Evolutionary conservation across 441 rosid species (phyloP).

Genomic region (Capsella rubella): DNA sequence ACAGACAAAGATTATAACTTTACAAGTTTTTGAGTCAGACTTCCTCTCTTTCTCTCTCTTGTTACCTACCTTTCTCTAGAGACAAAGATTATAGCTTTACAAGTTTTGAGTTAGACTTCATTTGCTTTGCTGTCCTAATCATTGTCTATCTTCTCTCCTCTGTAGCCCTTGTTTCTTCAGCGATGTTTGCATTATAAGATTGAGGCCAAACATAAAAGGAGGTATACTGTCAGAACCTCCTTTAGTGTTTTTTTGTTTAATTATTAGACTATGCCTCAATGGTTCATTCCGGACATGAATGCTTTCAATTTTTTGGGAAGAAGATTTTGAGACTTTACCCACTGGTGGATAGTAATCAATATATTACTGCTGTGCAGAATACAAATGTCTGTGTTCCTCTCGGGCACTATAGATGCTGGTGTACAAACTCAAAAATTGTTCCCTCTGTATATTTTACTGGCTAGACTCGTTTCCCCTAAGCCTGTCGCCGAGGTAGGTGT

Average conservation of each 20-base stretch:
- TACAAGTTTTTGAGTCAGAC: not conserved
- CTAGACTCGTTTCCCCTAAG: slow-evolving; percentile 71
- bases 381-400: slow-evolving; percentile 71
- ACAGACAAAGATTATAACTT: not conserved
- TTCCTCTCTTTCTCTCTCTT: slow-evolving; percentile 13
- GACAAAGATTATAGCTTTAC: not conserved
- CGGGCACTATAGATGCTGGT: slow-evolving; percentile 59
- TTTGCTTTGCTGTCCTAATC: slow-evolving; percentile 23
- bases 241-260: not conserved
- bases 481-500: slow-evolving; percentile 67
- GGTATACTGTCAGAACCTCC: slow-evolving; percentile 53
- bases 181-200: slow-evolving; percentile 86
- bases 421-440: slow-evolving; percentile 57
- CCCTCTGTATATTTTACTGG: slow-evolving; percentile 84
- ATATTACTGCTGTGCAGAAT: slow-evolving; percentile 56
- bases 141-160: slow-evolving; percentile 23
- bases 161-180: slow-evolving; percentile 86
- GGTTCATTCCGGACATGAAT: not conserved
- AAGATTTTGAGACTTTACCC: slow-evolving; percentile 9
- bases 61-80: not conserved
- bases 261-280: slow-evolving; percentile 1
- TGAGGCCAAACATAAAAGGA: slow-evolving; percentile 74
- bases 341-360: slow-evolving; percentile 25
- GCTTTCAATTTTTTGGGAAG: slow-evolving; percentile 5
- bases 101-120: not conserved